phyloP scores from a whole-genome alignment of 257 asterid species.

The Haberlea rhodopensis region DNA sequence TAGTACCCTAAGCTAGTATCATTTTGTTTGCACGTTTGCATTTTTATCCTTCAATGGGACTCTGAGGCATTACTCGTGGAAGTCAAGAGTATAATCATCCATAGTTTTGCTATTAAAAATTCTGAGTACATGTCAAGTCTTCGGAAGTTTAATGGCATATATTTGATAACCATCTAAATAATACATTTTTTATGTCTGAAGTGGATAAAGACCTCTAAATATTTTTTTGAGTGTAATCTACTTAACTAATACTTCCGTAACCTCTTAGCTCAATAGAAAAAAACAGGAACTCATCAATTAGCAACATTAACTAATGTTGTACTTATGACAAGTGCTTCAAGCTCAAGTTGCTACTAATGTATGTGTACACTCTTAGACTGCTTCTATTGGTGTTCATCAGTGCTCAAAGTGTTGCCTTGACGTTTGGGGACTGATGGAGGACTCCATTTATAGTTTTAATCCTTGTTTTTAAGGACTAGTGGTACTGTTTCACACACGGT shows the following conservation, averaged over 20 bases:
- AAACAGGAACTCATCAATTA: not conserved
- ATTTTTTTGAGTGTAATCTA: not conserved
- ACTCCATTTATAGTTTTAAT: not conserved
- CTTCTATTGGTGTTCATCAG: not conserved
- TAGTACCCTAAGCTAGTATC: not conserved
- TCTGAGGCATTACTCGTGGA: not conserved
- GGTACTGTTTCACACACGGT: not conserved
- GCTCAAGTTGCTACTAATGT: not conserved
- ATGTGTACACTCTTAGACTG: not conserved
- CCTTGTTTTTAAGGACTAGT: conserved; percentile 4
- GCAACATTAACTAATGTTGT: not conserved
- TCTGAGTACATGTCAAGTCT: not conserved
- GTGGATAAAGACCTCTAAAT: not conserved
- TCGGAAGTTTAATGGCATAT: no score
- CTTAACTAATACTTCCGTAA: not conserved
- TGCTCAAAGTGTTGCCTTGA: conserved; percentile 4
- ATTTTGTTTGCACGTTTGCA: not conserved
- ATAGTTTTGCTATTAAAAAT: not conserved
- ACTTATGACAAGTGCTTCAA: not conserved
- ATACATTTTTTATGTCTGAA: not conserved
- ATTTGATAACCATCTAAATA: no score
- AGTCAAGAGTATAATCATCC: not conserved
- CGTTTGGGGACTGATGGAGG: not conserved
- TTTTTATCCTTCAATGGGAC: not conserved
- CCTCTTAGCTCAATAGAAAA: not conserved